Percentiles rank a stretch among this genome's conserved stretches.
phyloP scores from a whole-genome alignment of 2,329 filamentous ascomycete species.

The Trichoderma koningii region DNA sequence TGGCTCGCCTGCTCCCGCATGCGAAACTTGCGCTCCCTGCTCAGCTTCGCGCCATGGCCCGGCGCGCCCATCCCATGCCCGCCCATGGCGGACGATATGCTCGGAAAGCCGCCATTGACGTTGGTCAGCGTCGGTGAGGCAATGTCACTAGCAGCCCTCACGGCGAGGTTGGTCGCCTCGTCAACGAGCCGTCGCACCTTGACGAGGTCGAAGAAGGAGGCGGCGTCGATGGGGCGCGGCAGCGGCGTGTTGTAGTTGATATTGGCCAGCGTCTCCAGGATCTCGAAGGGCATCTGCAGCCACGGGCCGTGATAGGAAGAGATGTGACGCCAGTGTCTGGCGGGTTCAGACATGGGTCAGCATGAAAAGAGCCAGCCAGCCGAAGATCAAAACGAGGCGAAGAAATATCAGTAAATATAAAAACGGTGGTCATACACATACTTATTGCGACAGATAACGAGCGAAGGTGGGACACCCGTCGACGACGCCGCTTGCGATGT shows the following conservation, averaged over 20 bases:
- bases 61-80: slow-evolving; percentile 45
- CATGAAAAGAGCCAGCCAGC: not conserved
- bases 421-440: slow-evolving; percentile 45
- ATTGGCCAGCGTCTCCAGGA: slow-evolving; percentile 76
- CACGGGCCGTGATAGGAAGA: slow-evolving; percentile 82
- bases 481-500: slow-evolving; percentile 20
- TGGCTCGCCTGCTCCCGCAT: slow-evolving; percentile 80
- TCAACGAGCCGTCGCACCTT: slow-evolving; percentile 81
- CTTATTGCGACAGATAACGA: slow-evolving; percentile 63
- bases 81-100: slow-evolving; percentile 30
- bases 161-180: slow-evolving; percentile 75
- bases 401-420: not conserved
- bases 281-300: slow-evolving; percentile 76
- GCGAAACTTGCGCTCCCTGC: slow-evolving; percentile 72
- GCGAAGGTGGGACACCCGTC: slow-evolving; percentile 28
- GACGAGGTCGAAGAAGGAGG: slow-evolving; percentile 79
- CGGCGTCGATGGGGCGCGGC: slow-evolving; percentile 75
- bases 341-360: not conserved
- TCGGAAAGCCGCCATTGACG: slow-evolving; percentile 46
- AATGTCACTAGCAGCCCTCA: slow-evolving; percentile 74
- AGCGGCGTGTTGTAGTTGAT: slow-evolving; percentile 76
- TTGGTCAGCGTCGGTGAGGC: slow-evolving; percentile 65
- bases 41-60: slow-evolving; percentile 66
- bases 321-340: slow-evolving; percentile 81
- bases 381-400: not conserved